Conservation (phyloP, 768 basidiomycete species). For the Phylloporus scabripes region DNA sequence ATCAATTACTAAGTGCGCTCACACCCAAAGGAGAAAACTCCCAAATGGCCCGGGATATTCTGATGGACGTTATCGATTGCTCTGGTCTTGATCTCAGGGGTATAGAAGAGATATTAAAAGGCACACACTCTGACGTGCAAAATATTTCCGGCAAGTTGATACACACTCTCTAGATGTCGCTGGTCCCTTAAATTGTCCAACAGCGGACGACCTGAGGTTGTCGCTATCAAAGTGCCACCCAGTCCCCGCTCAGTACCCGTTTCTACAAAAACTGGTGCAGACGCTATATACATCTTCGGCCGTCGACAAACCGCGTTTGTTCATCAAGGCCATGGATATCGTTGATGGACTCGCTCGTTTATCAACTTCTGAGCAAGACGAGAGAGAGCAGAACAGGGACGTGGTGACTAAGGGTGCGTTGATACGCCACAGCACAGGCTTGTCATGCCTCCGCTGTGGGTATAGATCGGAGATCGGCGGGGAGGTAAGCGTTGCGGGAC, state of each 20-base stretch:
- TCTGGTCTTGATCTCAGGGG: conserved; percentile 59
- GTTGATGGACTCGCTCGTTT: conserved; percentile 53
- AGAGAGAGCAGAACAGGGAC: conserved; percentile 44
- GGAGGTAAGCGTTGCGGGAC: conserved; percentile 25
- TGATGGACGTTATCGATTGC: conserved; percentile 57
- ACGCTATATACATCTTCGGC: conserved; percentile 44
- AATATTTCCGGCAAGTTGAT: conserved; percentile 23
- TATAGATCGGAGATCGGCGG: conserved; percentile 46
- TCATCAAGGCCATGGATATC: conserved; percentile 69
- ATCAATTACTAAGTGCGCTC: conserved; percentile 46
- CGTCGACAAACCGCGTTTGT: conserved; percentile 62
- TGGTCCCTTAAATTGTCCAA: neutral
- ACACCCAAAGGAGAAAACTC: conserved; percentile 56
- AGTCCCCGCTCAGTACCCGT: conserved; percentile 37
- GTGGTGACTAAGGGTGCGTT: conserved; percentile 60
- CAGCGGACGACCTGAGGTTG: conserved; percentile 47
- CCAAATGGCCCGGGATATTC: conserved; percentile 55
- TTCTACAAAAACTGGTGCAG: conserved; percentile 40
- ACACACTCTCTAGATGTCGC: neutral
- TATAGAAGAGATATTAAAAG: conserved; percentile 44
- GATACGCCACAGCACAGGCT: conserved; percentile 32
- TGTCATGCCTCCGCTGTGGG: conserved; percentile 60
- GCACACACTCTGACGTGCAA: conserved; percentile 26
- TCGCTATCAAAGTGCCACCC: conserved; percentile 61
- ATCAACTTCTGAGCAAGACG: conserved; percentile 31